phyloP scores from a whole-genome alignment of 176 grass and related monocot genomes.

The Avena insularis region DNA sequence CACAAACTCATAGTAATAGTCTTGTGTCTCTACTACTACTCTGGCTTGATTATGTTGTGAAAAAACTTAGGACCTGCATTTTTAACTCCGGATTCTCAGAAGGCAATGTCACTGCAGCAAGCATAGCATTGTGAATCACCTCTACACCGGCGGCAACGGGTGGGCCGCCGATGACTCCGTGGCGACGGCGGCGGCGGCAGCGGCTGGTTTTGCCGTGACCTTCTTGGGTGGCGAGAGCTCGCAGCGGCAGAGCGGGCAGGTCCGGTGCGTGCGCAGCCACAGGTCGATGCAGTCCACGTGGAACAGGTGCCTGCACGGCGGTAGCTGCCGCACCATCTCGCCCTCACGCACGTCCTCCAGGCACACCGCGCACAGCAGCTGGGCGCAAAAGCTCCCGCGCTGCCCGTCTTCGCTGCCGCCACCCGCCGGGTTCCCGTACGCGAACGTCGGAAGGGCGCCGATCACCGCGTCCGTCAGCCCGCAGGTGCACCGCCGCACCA shows the following conservation, averaged over 20 bases:
- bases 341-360: conserved; percentile 39
- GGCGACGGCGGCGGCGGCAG: not conserved
- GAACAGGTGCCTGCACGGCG: conserved; percentile 56
- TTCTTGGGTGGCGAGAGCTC: not conserved
- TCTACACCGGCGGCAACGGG: conserved; percentile 16
- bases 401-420: not conserved
- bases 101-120: not conserved
- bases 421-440: conserved; percentile 5
- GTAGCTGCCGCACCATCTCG: conserved; percentile 52
- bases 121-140: not conserved
- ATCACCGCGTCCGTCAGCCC: conserved; percentile 23
- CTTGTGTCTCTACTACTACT: not conserved
- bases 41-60: not conserved
- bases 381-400: not conserved
- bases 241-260: conserved; percentile 58
- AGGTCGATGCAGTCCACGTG: conserved; percentile 64
- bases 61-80: no score
- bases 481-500: conserved; percentile 14
- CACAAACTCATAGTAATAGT: not conserved
- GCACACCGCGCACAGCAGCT: conserved; percentile 52
- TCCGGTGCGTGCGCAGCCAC: conserved; percentile 52
- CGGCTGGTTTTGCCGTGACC: not conserved
- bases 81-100: not conserved
- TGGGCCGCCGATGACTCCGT: not conserved
- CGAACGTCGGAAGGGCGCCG: conserved; percentile 35